Evolutionary conservation across 768 basidiomycete genomes (phyloP).

Genomic region (Trametes gibbosa): DNA sequence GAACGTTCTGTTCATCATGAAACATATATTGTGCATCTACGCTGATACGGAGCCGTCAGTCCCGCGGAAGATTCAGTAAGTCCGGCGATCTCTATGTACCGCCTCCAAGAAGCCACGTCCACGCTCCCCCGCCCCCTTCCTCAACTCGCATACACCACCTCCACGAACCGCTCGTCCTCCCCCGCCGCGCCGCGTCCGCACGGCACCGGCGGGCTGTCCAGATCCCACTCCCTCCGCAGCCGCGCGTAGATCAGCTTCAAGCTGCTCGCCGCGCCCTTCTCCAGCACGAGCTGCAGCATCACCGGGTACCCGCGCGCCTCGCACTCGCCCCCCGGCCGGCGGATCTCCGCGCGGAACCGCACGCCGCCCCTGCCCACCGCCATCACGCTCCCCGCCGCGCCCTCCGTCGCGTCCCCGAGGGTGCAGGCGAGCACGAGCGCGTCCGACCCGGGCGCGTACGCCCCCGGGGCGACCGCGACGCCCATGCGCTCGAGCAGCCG

Average conservation of each 20-base stretch:
- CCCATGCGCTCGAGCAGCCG: conserved; percentile 70
- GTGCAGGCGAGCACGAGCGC: conserved; percentile 66
- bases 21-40: neutral
- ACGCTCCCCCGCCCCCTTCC: neutral
- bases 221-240: conserved; percentile 67
- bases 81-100: neutral
- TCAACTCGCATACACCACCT: conserved; percentile 32
- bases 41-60: too few species aligned
- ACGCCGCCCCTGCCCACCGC: conserved; percentile 63
- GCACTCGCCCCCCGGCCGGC: conserved; percentile 39
- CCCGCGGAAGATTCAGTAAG: neutral
- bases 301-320: conserved; percentile 50
- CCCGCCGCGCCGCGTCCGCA: conserved; percentile 1
- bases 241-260: conserved; percentile 74
- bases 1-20: neutral
- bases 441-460: conserved; percentile 44
- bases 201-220: conserved; percentile 41
- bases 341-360: conserved; percentile 82
- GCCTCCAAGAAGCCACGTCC: neutral
- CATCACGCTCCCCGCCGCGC: conserved; percentile 36
- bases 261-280: conserved; percentile 82
- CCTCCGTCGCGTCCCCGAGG: conserved; percentile 61
- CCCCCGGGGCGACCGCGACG: conserved; percentile 32
- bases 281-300: conserved; percentile 66
- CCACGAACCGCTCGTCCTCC: conserved; percentile 33